phyloP scores from a whole-genome alignment of 768 basidiomycete genomes.

The Naematelia encephala region DNA sequence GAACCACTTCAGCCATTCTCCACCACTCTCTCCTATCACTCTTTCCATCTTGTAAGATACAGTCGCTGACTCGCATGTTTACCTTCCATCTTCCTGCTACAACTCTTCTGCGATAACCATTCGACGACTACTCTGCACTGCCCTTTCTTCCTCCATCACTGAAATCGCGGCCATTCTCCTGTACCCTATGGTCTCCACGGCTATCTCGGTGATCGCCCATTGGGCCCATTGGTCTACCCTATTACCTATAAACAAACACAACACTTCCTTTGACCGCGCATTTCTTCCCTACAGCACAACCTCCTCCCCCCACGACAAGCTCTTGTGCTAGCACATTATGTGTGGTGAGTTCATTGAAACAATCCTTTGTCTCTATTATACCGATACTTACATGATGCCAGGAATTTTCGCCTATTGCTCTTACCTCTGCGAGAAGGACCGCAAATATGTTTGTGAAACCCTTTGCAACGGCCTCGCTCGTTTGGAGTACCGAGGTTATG shows the following conservation, averaged over 20 bases:
- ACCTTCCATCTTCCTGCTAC: background rate
- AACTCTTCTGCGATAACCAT: background rate
- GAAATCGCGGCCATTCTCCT: background rate
- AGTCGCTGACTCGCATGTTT: background rate
- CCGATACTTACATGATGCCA: constrained; percentile 8
- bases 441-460: constrained; percentile 85
- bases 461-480: constrained; percentile 86
- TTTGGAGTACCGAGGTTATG: constrained; percentile 97
- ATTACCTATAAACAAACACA: background rate
- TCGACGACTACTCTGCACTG: background rate
- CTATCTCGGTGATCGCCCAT: background rate
- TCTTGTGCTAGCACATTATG: background rate
- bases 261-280: background rate
- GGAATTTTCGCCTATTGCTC: constrained; percentile 97
- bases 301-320: background rate
- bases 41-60: background rate
- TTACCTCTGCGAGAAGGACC: constrained; percentile 90
- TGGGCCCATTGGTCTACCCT: too few species aligned
- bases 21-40: background rate
- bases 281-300: background rate
- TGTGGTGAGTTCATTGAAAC: background rate
- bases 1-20: too few species aligned
- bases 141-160: background rate
- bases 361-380: background rate
- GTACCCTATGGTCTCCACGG: background rate